Percentiles rank a stretch among this genome's conserved stretches.
These are phyloP conservation scores for Oleoguttula mirabilis DNA, from an alignment of 495 filamentous ascomycete genomes.

Conservation along the genomic window DNA sequence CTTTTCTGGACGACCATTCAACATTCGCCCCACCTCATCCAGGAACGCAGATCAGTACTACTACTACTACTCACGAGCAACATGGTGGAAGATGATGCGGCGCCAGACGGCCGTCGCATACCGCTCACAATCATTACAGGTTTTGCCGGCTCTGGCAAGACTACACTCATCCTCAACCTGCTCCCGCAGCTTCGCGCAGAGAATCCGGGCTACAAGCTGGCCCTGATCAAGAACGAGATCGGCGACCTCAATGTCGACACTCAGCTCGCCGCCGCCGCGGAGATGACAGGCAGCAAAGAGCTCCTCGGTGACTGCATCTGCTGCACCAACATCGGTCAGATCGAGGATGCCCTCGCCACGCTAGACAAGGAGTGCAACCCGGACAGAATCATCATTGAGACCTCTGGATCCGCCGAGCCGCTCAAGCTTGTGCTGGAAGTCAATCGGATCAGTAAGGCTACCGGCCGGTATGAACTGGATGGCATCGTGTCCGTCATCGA, in stretches of 20 bases:
- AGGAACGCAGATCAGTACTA: too few relatives aligned
- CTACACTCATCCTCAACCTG: slow-evolving; percentile 80
- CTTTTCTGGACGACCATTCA: too few relatives aligned
- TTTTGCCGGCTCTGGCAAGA: slow-evolving; percentile 90
- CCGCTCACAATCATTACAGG: slow-evolving; percentile 92
- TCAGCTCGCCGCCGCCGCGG: slow-evolving; percentile 65
- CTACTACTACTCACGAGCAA: too few relatives aligned
- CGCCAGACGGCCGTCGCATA: slow-evolving; percentile 37
- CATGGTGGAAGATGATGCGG: neutral
- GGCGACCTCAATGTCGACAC: slow-evolving; percentile 89
- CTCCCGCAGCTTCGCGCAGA: slow-evolving; percentile 63
- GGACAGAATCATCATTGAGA: slow-evolving; percentile 89
- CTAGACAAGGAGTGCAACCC: slow-evolving; percentile 49
- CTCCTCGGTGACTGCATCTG: slow-evolving; percentile 95
- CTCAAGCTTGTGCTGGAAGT: slow-evolving; percentile 41
- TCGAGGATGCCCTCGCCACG: slow-evolving; percentile 64
- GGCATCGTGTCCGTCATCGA: slow-evolving; percentile 89
- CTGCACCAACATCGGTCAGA: slow-evolving; percentile 91
- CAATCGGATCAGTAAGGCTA: slow-evolving; percentile 59
- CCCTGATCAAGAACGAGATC: slow-evolving; percentile 97
- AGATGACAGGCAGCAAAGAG: slow-evolving; percentile 83
- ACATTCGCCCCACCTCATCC: too few relatives aligned
- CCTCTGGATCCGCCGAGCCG: slow-evolving; percentile 57
- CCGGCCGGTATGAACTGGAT: slow-evolving; percentile 62
- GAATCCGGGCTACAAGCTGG: slow-evolving; percentile 55